Base-by-base conservation (phyloP, 2,329 filamentous ascomycete species). In the Nakataea oryzae region DNA sequence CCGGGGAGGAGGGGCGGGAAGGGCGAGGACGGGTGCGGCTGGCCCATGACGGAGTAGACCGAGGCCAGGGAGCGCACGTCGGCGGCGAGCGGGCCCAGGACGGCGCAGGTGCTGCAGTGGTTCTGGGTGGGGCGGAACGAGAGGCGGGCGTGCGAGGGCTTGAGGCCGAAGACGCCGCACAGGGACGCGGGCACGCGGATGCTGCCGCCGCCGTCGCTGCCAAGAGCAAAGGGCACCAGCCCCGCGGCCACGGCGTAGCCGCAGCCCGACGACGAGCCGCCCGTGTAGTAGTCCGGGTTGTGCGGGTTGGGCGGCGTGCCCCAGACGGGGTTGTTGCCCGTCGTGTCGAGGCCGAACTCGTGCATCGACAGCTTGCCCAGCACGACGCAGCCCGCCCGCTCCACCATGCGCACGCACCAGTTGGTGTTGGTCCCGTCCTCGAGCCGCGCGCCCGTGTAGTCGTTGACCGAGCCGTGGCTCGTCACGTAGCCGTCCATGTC, bases 221-320 rank as follows among this genome's bases (percentile, higher is more conserved):
- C 90, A 14, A 91, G 78, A 0, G 87, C 86, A 62, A 90, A 82
- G 0, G 90, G 89, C 0, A 91, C 79, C 2, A 93, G 78, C 0
- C 90, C 89, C 7, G 85, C 75, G 2, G 81, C 79, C n/a, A 91
- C 86, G 13, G 84, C 86, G 69, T 90, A 91, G 0, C 80, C 89
- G 6, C 85, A 85, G 2, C 90, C 90, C 2, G 88, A 89, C 0
- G 89, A 92, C 7, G 86, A 90, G 17, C 90, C 90, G 59, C 90
- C 90, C 3, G 86, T 85, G 72, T 95, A 95, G 75, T 91, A 93
- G 3, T 77, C 71, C 0, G 76, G 71, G 70, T 93, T 90, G 72
- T 90, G 86, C 0, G 90, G 90, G 68, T 95, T 95, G 17, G 80
- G 78, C 0, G 91, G 90, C 0, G 91, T 93, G 57, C 89, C 89